Evolutionary conservation across 2,329 filamentous ascomycete species (phyloP), one percentile per base, ranked within the genome.

Genomic region (Pseudogymnoascus sp.): DNA sequence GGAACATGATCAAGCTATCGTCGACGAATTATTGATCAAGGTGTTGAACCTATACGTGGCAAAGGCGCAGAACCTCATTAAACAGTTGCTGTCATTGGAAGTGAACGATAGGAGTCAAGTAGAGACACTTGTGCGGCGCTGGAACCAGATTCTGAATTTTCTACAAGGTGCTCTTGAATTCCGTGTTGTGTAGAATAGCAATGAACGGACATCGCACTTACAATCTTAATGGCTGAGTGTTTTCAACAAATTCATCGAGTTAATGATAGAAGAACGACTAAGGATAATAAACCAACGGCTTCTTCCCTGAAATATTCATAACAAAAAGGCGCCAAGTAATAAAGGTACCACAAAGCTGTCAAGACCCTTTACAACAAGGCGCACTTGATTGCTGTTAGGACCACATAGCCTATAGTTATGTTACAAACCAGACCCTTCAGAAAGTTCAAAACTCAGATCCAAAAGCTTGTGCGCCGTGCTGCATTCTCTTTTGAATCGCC

Each of bases 1-100:
- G 3, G 73, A 74, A 62, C 68, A 63, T 10, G 75, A 78, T 59
- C 73, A 77, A 63, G 64, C 30, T 6, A 67, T 67, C 26, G 76
- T 77, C 2, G 70, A 79, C 62, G 23, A 61, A 10, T 21, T 76
- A 55, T 64, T 82, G 19, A 58, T 70, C 0, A 67, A 67, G 19
- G 56, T 67, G 3, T 59, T 71, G 23, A 61, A 56, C n/a, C n/a
- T 38, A 6, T 57, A 55, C 15, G 26, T 41, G 57, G 52, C 15
- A 37, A 37, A 30, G 13, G 57, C 41, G 19, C 7, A 55, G 19
- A 13, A 37, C 10, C 9, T 48, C 15, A 55, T 38, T 56, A 62
- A 38, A 2, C 30, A 34, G 8, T 45, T 41, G 28, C 19, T 30
- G 8, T 35, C 55, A 18, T 15, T 59, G 12, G 59, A 61, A 34